Base-by-base conservation (phyloP, 371 early-diverging fungal genomes). In the Mucor irregularis region DNA sequence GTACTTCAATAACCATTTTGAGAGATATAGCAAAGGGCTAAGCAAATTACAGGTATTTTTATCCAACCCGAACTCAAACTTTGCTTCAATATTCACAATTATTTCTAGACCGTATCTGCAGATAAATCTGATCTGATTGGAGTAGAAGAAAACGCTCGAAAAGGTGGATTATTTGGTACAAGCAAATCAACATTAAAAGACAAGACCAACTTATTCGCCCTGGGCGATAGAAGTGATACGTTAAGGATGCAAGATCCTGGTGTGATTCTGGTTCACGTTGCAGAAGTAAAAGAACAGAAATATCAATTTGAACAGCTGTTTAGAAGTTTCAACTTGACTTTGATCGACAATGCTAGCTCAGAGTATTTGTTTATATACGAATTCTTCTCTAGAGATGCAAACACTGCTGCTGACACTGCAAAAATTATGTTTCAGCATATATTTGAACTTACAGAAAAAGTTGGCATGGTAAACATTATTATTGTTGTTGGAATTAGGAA, bases 291-390 rank as follows among this genome's bases (percentile, higher is more conserved):
- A 62, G 83, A 83, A 25, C 68, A 86, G 80, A 85, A 81, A 75
- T 84, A 82, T 56, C 82, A 89, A 46, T 86, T 88, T 35, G 93
- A 93, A 54, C 78, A 73, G 37, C 58, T 97, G 0, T 94, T 95
- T 60, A 84, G 92, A 62, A 92, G 92, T 63, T 85, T 90, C 73
- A 88, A 90, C 48, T 76, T 93, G 30, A 85, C 94, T 4, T 66
- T 97, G 46, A 86, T 91, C 45, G 97, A 97, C 74, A 95, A 95
- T 62, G 93, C 95, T 14, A 86, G 90, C 35, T 88, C 94, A 6
- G 97, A 97, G 72, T 96, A 92, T 68, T 75, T 90, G 30, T 97
- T 97, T 58, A 81, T 89, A 25, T 73, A 82, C 28, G 93, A 94
- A 53, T 97, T 94, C 71, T 96, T 96, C 63, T 73, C 84, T 26